phyloP scores from a whole-genome alignment of 768 basidiomycete species.

The Lactifluus volemus region DNA sequence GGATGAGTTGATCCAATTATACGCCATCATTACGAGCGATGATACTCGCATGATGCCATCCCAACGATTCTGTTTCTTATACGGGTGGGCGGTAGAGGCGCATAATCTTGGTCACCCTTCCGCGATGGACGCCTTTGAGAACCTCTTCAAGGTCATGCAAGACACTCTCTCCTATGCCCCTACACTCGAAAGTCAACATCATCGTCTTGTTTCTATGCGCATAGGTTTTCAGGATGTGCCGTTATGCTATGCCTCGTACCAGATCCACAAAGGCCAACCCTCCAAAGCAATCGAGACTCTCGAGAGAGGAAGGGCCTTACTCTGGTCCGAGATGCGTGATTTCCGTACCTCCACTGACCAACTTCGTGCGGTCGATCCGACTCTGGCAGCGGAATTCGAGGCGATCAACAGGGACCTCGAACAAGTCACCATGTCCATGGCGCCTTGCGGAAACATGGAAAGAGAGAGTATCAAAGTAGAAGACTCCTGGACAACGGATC shows the following conservation, averaged over 20 bases:
- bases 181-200: not conserved
- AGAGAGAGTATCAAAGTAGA: not conserved
- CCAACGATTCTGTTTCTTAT: not conserved
- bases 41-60: not conserved
- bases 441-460: not conserved
- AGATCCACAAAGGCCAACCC: not conserved
- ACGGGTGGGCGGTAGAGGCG: not conserved
- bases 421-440: not conserved
- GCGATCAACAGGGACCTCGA: not conserved
- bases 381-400: not conserved
- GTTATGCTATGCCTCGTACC: not conserved
- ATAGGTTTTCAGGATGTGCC: not conserved
- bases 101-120: not conserved
- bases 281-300: conserved; percentile 3
- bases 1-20: not conserved
- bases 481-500: not conserved
- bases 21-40: too few species aligned
- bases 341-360: conserved; percentile 7
- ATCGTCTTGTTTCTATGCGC: not conserved
- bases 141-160: not conserved
- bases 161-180: not conserved
- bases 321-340: conserved; percentile 9
- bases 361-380: not conserved
- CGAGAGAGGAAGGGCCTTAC: conserved; percentile 9
- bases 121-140: not conserved